phyloP scores from a whole-genome alignment of 805 yeast species.

The Torulaspora gathmanii region DNA sequence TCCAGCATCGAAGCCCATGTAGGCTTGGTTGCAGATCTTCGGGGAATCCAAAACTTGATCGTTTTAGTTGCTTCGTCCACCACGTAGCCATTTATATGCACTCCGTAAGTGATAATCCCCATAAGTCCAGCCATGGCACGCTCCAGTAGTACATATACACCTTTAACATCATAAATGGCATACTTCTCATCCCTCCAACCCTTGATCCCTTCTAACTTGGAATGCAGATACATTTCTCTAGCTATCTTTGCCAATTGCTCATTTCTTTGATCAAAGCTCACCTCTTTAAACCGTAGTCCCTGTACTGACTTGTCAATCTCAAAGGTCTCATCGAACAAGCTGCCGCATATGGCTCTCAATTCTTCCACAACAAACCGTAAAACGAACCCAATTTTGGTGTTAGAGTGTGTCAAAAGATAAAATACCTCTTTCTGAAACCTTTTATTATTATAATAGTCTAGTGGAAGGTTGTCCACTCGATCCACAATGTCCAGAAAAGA shows the following conservation, averaged over 20 bases:
- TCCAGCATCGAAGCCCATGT: conserved; percentile 91
- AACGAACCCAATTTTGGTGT: conserved; percentile 39
- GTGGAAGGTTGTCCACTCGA: conserved; percentile 30
- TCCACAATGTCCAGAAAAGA: conserved; percentile 28
- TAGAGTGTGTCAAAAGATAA: conserved; percentile 38
- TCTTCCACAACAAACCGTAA: conserved; percentile 35
- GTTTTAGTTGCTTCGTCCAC: conserved; percentile 43
- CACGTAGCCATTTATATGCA: conserved; percentile 78
- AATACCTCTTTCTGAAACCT: conserved; percentile 31
- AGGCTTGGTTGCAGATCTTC: conserved; percentile 68
- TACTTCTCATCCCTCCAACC: conserved; percentile 90
- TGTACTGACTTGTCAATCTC: conserved; percentile 26
- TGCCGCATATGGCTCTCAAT: conserved; percentile 25
- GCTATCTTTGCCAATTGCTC: conserved; percentile 46
- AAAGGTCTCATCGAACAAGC: conserved; percentile 25
- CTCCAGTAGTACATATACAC: conserved; percentile 67
- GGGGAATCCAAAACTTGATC: conserved; percentile 74
- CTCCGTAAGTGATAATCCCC: conserved; percentile 88
- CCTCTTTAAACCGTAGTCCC: conserved; percentile 33
- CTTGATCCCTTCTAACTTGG: conserved; percentile 39
- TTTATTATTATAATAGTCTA: conserved; percentile 15
- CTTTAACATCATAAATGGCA: conserved; percentile 51
- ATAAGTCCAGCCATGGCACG: conserved; percentile 74
- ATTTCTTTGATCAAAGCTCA: conserved; percentile 31
- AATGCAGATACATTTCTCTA: conserved; percentile 35